These are phyloP conservation scores for Leccinum ochraceum DNA, from an alignment of 768 basidiomycete species.

Conservation along the genomic window DNA sequence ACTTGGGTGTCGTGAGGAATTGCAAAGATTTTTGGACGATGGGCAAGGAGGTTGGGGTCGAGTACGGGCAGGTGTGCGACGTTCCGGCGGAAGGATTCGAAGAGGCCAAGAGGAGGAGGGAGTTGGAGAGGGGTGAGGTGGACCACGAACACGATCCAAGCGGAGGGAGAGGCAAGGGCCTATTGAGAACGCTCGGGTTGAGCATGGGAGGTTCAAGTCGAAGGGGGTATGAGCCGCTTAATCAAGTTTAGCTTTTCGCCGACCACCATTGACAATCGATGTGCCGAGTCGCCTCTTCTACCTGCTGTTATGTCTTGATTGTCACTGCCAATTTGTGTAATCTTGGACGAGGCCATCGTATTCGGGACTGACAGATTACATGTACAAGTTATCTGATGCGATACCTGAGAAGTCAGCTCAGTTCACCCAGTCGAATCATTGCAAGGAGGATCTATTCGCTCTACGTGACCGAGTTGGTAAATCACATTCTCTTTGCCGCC, in stretches of 20 bases:
- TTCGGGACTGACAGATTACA: too few relatives aligned
- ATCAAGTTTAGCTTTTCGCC: slow-evolving; percentile 23
- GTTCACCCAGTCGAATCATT: neutral
- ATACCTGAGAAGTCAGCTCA: too few relatives aligned
- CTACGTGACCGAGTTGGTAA: neutral
- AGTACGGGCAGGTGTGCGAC: slow-evolving; percentile 89
- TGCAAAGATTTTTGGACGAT: slow-evolving; percentile 95
- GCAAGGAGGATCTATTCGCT: neutral
- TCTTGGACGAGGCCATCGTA: neutral
- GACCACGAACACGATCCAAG: slow-evolving; percentile 51
- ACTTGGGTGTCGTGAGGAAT: slow-evolving; percentile 73
- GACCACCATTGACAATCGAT: neutral
- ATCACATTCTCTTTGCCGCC: neutral
- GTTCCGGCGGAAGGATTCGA: slow-evolving; percentile 83
- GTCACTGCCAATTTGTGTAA: neutral
- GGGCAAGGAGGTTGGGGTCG: slow-evolving; percentile 82
- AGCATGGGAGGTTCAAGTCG: slow-evolving; percentile 38
- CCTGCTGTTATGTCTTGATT: neutral
- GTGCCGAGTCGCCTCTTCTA: neutral
- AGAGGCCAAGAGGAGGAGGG: slow-evolving; percentile 65
- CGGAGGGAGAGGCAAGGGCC: slow-evolving; percentile 39
- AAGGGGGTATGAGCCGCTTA: slow-evolving; percentile 38
- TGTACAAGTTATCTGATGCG: too few relatives aligned
- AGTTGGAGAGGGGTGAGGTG: slow-evolving; percentile 44
- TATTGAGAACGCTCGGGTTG: slow-evolving; percentile 36